Percentiles rank a stretch among this genome's conserved stretches.
These are phyloP conservation scores for Alternaria sp. DNA, from an alignment of 2,329 filamentous ascomycete species.

Conservation along the genomic window DNA sequence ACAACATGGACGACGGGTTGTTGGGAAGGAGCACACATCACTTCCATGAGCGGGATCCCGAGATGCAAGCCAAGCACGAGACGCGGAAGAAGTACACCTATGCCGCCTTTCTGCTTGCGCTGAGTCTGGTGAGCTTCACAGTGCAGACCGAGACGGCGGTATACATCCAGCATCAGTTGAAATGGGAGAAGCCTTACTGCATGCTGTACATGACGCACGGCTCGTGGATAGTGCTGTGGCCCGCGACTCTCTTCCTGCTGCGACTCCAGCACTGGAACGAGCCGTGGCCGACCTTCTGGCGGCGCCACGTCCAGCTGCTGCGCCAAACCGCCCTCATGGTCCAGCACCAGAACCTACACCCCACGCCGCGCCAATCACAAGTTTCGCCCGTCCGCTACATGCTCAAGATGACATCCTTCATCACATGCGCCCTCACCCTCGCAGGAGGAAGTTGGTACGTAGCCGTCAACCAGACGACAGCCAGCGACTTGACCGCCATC, in stretches of 20 bases:
- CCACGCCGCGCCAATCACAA: constrained; percentile 57
- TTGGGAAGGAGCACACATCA: constrained; percentile 62
- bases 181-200: constrained; percentile 99
- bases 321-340: constrained; percentile 82
- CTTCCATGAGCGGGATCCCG: constrained; percentile 80
- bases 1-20: constrained; percentile 47
- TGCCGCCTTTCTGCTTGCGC: constrained; percentile 79
- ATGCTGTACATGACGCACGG: constrained; percentile 99
- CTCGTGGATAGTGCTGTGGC: constrained; percentile 91
- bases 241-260: constrained; percentile 78
- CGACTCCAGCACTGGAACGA: constrained; percentile 78
- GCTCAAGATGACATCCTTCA: constrained; percentile 75
- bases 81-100: constrained; percentile 86
- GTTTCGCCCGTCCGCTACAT: constrained; percentile 73
- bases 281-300: constrained; percentile 87
- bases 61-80: constrained; percentile 65
- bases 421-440: constrained; percentile 85
- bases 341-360: constrained; percentile 74
- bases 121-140: constrained; percentile 87
- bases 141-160: constrained; percentile 95
- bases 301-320: constrained; percentile 68
- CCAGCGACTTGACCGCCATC: constrained; percentile 93
- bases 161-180: constrained; percentile 88
- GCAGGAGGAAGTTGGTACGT: constrained; percentile 96
- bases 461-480: constrained; percentile 89